Evolutionary conservation across 192 early-diverging fungal species (phyloP), one percentile per base, ranked within the genome.

Genomic region (Coemansia sp.): DNA sequence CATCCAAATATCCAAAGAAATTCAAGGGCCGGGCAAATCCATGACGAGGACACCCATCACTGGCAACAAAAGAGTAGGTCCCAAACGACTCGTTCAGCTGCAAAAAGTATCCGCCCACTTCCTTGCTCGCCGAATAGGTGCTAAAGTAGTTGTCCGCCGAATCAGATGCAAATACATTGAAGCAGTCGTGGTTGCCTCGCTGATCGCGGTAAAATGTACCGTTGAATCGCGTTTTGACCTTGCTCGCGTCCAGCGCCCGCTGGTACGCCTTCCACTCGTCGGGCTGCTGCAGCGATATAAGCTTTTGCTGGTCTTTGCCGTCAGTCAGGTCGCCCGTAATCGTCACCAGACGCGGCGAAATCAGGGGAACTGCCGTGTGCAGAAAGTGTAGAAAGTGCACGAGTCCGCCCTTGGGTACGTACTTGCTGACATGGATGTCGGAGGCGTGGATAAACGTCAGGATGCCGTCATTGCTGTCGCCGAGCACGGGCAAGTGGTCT

Each of bases 101-200:
- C 75, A 89, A 80, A 37, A 77, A 63, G 75, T 88, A 92, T 3
- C 89, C 90, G 3, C 89, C 88, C 27, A 74, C 64, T 6, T 77
- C 64, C 41, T 74, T 64, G 36, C 73, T 68, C 1, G 85, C 83
- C 29, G 86, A 88, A 59, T 88, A 85, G 1, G 86, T 65, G 27
- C 68, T 75, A 71, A 77, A 95, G 63, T 86, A 77, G 75, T 95
- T 94, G 36, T 83, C 71, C 2, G 72, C 54, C 24, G 86, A 85
- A 22, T 84, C 57, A 71, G 85, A 92, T 10, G 70, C 68, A 17
- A 86, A 85, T 3, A 95, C 84, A 62, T 95, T 87, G 73, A 94
- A 97, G 67, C 94, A 95, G 62, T 97, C 96, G 77, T 97, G 96
- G 69, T 97, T 96, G 4, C 96, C 96, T n/a, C 96, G 84, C 64